Evolutionary conservation across 2,329 filamentous ascomycete genomes (phyloP), one percentile per base, ranked within the genome.

Genomic region (Sordariomycetes sp.): DNA sequence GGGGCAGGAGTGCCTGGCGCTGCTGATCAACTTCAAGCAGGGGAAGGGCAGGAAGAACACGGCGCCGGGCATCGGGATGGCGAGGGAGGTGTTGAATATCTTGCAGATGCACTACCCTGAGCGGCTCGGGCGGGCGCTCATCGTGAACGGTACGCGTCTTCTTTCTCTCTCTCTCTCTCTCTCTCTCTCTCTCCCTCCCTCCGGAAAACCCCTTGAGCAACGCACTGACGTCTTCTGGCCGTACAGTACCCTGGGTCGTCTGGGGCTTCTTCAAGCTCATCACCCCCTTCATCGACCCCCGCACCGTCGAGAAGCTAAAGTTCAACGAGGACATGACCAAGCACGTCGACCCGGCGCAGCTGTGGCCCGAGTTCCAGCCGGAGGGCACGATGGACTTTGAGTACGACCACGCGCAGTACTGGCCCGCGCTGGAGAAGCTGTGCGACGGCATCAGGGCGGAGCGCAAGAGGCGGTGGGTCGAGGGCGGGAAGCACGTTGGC

Each of bases 91-190:
- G n/a, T 74, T 99, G 64, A 79, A 86, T 68, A 95, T 99, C 63
- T 77, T 99, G 60, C 94, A 99, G 73, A 91, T 87, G 62, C 91
- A 99, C 73, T 97, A 97, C 68, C 94, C 94, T 0, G 94, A 99
- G 75, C 78, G 94, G 57, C 75, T 99, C 35, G 94, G 94, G 53
- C 83, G 87, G 64, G 91, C 92, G 3, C 78, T 97, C 64, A 89
- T 97, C 60, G 88, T 91, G 62, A 95, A 97, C 63, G 81, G 89
- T 92, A 72, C 66, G 82, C n/a, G n/a, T n/a, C n/a, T n/a, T n/a
- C n/a, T n/a, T n/a, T n/a, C n/a, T n/a, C n/a, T 15, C 52, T 17
- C 39, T 10, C 36, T 17, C 7, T 15, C 36, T n/a, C 20, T 10
- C 36, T 36, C 52, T 17, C 10, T 15, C n/a, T 24, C 22, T 6